A percentile compares a stretch with the other conserved stretches of the same genome.
phyloP scores from a whole-genome alignment of 1,284 basidiomycete species.

The Stereum hirsutum region DNA sequence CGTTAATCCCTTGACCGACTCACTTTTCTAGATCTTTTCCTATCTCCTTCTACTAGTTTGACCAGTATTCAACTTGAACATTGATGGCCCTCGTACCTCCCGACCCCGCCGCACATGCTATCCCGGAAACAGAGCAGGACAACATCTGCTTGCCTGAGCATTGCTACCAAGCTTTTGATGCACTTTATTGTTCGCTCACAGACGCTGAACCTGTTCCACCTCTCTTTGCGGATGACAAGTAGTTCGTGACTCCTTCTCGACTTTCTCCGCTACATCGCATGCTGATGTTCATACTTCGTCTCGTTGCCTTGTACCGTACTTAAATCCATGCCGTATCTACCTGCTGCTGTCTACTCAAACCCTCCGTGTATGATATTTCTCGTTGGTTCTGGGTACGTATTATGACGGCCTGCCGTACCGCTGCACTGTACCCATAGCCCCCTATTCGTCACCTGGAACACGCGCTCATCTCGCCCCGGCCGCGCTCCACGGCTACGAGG shows the following conservation, averaged over 20 bases:
- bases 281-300: too few species aligned
- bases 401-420: too few species aligned
- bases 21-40: too few species aligned
- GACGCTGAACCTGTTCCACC: slow-evolving; percentile 42
- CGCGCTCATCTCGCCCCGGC: slow-evolving; percentile 45
- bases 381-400: slow-evolving; percentile 4
- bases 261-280: background rate
- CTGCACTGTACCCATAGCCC: slow-evolving; percentile 50
- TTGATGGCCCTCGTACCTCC: slow-evolving; percentile 23
- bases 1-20: too few species aligned
- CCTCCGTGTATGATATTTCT: slow-evolving; percentile 4
- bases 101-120: slow-evolving; percentile 26
- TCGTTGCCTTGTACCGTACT: too few species aligned
- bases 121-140: slow-evolving; percentile 21
- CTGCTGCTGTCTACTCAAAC: too few species aligned
- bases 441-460: slow-evolving; percentile 97
- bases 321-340: too few species aligned
- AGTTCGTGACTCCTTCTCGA: slow-evolving; percentile 34
- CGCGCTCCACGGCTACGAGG: slow-evolving; percentile 69
- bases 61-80: too few species aligned
- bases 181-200: slow-evolving; percentile 66
- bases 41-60: too few species aligned
- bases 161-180: slow-evolving; percentile 73
- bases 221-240: slow-evolving; percentile 59
- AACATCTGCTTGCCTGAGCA: slow-evolving; percentile 59